Conservation (phyloP, 2,329 filamentous ascomycete species). For the Botryotinia convoluta region DNA sequence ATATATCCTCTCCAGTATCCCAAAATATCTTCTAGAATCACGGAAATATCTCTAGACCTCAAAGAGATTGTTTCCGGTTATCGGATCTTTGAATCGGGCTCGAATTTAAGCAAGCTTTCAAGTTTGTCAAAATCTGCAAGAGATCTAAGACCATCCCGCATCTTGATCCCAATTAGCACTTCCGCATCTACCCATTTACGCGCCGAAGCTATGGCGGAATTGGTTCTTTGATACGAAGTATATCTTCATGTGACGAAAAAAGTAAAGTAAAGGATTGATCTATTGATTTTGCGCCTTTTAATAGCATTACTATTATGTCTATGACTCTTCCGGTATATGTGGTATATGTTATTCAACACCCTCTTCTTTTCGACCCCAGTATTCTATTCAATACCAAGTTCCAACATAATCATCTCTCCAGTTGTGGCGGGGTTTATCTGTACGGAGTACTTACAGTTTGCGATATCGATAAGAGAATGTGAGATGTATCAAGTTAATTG, state of each 20-base stretch:
- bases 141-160: constrained; percentile 15
- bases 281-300: constrained; percentile 1
- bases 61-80: not conserved
- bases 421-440: not conserved
- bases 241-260: not conserved
- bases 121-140: constrained; percentile 3
- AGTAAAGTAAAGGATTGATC: not conserved
- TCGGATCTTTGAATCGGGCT: constrained; percentile 1
- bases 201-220: constrained; percentile 12
- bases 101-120: not conserved
- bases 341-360: not conserved
- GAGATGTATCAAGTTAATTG: not conserved
- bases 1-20: not conserved
- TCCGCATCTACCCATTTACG: constrained; percentile 8
- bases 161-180: not conserved
- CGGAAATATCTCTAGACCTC: not conserved
- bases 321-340: not conserved
- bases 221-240: not conserved
- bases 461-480: not conserved
- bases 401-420: no score
- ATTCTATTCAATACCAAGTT: not conserved
- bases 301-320: not conserved
- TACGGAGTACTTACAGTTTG: not conserved
- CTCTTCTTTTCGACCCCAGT: not conserved
- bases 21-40: constrained; percentile 3